Evolutionary conservation across 192 early-diverging fungal genomes (phyloP).

Genomic region (Oehlia diaphana): DNA sequence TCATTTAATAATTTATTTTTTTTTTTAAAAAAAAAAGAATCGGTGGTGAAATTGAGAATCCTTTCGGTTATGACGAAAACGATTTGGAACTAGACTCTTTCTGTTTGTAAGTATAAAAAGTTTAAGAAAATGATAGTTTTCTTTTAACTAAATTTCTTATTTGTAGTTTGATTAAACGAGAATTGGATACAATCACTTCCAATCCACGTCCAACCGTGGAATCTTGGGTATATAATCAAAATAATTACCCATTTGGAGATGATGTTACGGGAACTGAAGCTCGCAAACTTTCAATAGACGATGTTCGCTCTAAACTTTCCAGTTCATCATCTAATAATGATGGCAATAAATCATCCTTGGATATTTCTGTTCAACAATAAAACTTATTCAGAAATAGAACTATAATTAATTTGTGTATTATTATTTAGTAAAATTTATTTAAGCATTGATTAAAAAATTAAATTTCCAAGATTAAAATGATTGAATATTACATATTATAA

Average conservation of each 20-base stretch:
- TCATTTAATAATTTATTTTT: not conserved
- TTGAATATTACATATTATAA: no score
- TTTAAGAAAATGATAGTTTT: not conserved
- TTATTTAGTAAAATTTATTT: no score
- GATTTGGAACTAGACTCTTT: conserved; percentile 64
- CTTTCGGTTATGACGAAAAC: conserved; percentile 81
- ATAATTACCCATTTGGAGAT: conserved; percentile 41
- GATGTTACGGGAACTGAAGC: conserved; percentile 36
- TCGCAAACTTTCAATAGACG: conserved; percentile 30
- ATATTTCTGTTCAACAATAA: no score
- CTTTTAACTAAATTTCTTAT: not conserved
- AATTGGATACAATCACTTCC: not conserved
- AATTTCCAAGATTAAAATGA: no score
- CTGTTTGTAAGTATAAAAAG: conserved; percentile 42
- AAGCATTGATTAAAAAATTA: no score
- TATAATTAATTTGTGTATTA: no score
- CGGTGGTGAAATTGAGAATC: conserved; percentile 90
- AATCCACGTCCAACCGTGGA: conserved; percentile 3
- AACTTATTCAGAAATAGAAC: no score
- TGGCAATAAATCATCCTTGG: no score
- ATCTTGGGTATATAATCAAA: conserved; percentile 41
- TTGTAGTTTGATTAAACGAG: not conserved
- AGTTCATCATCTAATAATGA: not conserved
- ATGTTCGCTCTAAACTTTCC: conserved; percentile 38
- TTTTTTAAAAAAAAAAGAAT: conserved; percentile 42